These are phyloP conservation scores for Dictyostelium purpureum DNA, from an alignment of 78 protist species.

Conservation along the genomic window DNA sequence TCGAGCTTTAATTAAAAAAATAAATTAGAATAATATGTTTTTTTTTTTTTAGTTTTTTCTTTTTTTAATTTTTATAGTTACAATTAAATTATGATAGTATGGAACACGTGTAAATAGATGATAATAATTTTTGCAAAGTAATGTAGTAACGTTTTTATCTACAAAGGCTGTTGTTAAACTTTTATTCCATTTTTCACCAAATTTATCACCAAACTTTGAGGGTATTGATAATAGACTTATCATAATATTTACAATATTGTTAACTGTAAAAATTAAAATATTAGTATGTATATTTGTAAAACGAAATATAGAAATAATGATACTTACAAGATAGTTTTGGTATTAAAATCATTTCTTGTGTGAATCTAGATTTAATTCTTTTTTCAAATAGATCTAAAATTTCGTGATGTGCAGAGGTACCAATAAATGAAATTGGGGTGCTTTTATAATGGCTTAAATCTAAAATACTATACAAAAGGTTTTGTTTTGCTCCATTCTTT, in stretches of 20 bases:
- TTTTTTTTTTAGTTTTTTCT: not conserved
- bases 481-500: not conserved
- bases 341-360: not conserved
- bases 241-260: not conserved
- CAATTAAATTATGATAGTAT: not conserved
- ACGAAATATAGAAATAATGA: not conserved
- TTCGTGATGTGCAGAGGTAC: not conserved
- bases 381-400: slow-evolving; percentile 30
- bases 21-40: no score
- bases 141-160: not conserved
- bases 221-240: slow-evolving; percentile 21
- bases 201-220: not conserved
- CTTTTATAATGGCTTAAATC: slow-evolving; percentile 36
- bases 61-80: not conserved
- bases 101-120: not conserved
- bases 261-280: not conserved
- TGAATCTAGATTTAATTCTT: slow-evolving; percentile 55
- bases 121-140: not conserved
- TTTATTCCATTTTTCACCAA: slow-evolving; percentile 25
- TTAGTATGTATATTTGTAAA: not conserved
- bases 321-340: not conserved
- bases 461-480: slow-evolving; percentile 35
- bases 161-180: not conserved
- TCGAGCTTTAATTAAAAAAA: not conserved
- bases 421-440: slow-evolving; percentile 12